Evolutionary conservation across 2,329 filamentous ascomycete genomes (phyloP), one percentile per base, ranked within the genome.

Genomic region (Pseudogymnoascus sp.): DNA sequence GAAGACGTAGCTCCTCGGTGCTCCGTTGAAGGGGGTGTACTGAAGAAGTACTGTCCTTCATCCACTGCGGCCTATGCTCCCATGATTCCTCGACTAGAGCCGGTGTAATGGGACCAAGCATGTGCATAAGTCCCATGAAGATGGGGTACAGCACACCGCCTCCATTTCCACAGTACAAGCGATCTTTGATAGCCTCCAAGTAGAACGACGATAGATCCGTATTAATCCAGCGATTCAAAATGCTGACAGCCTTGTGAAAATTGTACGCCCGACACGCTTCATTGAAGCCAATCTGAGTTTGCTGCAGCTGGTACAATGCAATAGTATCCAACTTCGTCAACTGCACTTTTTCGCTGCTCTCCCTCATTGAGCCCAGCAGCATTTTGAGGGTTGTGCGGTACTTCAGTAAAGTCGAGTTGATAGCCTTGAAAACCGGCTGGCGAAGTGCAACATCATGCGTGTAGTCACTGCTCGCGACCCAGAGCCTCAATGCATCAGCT

Each of bases 401-500:
- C 74, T 96, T 97, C 75, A 93, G 82, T 23, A 97, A 77, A 1
- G 86, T 83, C 52, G 83, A 85, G 67, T 96, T 90, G 9, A 95
- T 85, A 1, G 88, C 84, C 68, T 88, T 84, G 6, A 99, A 81
- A 0, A 95, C 87, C 1, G 87, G 83, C 66, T 89, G 84, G 21
- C 93, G 90, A 66, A 99, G 88, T 5, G 88, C 82, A 5, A 97
- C 87, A 72, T 99, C 95, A 16, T 84, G 85, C 2, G 91, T 96
- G 74, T 95, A 97, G 75, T 99, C 93, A 69, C 89, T 91, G 74
- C 89, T 91, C 2, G 93, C 93, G 28, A 86, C 93, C 93, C 93
- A 97, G 28, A 99, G 77, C 9, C 96, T 87, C 62, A 99, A 80
- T 3, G 89, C 90, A 75, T 99, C 93, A 0, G 93, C 83, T 0